phyloP scores from a whole-genome alignment of 805 yeast species.

The Kuraishia ogatae region DNA sequence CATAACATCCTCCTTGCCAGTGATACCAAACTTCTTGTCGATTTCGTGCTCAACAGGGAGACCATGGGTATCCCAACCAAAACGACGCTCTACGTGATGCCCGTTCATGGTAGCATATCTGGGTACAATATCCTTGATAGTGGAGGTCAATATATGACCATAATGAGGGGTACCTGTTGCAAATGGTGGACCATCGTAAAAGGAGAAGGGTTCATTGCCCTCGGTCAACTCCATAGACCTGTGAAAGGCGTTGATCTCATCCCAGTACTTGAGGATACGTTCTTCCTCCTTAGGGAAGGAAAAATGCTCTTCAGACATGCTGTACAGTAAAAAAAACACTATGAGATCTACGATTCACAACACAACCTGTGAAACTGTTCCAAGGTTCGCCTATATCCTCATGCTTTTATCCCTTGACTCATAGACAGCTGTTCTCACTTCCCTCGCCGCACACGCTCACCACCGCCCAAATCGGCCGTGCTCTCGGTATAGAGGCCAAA shows the following conservation, averaged over 20 bases:
- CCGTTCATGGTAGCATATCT: slow-evolving; percentile 98
- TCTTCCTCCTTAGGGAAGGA: slow-evolving; percentile 90
- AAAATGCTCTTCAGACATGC: slow-evolving; percentile 32
- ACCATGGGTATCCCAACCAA: slow-evolving; percentile 99
- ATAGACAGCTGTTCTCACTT: neutral
- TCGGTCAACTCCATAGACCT: slow-evolving; percentile 74
- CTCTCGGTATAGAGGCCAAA: neutral
- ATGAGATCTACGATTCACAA: neutral
- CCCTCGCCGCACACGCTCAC: neutral
- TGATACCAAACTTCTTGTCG: slow-evolving; percentile 92
- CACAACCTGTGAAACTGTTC: neutral
- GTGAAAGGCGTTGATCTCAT: slow-evolving; percentile 90
- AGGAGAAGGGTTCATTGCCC: slow-evolving; percentile 81
- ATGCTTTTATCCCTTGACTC: neutral
- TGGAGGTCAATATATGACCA: slow-evolving; percentile 95
- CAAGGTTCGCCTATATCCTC: neutral
- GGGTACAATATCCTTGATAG: slow-evolving; percentile 95
- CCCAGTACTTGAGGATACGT: slow-evolving; percentile 72
- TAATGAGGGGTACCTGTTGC: slow-evolving; percentile 99
- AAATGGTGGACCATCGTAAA: slow-evolving; percentile 98
- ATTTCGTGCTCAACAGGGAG: slow-evolving; percentile 97
- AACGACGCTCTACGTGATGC: slow-evolving; percentile 89
- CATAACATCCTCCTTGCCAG: slow-evolving; percentile 91
- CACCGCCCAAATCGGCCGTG: neutral
- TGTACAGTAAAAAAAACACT: neutral